These are phyloP conservation scores for Fomitopsis betulina DNA, from an alignment of 1,284 basidiomycete genomes.

Conservation along the genomic window DNA sequence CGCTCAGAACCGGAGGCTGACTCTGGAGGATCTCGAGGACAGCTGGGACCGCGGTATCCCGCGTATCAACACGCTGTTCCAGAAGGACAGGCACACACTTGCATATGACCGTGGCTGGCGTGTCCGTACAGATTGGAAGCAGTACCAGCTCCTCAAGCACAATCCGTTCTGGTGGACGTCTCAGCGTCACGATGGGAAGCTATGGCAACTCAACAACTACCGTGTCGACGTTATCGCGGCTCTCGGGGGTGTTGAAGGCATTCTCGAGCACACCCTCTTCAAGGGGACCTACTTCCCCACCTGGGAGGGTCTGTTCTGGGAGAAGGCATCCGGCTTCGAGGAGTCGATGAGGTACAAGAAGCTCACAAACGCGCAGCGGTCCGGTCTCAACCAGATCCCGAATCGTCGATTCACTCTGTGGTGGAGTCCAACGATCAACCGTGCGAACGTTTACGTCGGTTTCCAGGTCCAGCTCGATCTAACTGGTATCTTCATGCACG, in stretches of 20 bases:
- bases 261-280: conserved; percentile 96
- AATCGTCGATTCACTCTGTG: conserved; percentile 99
- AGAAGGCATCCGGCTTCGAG: conserved; percentile 92
- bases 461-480: conserved; percentile 99
- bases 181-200: conserved; percentile 95
- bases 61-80: conserved; percentile 95
- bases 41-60: conserved; percentile 99
- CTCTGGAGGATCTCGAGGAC: conserved; percentile 96
- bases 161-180: conserved; percentile 99
- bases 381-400: conserved; percentile 96
- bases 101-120: conserved; percentile 99
- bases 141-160: conserved; percentile 92
- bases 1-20: conserved; percentile 93
- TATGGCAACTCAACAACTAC: conserved; percentile 98
- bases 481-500: conserved; percentile 95
- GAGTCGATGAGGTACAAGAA: conserved; percentile 99
- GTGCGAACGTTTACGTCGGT: conserved; percentile 98
- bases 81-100: conserved; percentile 96
- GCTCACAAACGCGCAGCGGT: conserved; percentile 92
- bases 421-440: conserved; percentile 99
- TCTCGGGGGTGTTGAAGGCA: conserved; percentile 95
- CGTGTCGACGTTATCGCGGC: conserved; percentile 99
- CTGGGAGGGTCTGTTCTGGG: conserved; percentile 95
- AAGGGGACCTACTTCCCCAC: conserved; percentile 96
- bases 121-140: conserved; percentile 95